phyloP scores from a whole-genome alignment of 176 grass and related monocot species.

The Triticum timopheevii region DNA sequence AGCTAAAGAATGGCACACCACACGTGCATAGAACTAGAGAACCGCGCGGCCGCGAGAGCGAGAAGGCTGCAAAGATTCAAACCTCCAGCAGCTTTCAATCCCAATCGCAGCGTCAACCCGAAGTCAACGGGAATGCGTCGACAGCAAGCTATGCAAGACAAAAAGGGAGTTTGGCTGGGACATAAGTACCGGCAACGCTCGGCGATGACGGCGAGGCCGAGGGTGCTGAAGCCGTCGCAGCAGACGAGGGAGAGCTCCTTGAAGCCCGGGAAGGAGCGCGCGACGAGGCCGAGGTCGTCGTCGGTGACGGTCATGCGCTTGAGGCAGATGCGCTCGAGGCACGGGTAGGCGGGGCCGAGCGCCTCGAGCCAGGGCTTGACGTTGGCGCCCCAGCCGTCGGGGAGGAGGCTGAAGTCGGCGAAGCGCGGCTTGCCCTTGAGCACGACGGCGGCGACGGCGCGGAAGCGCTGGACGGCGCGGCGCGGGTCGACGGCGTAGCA shows the following conservation, averaged over 20 bases:
- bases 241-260: slow-evolving; percentile 50
- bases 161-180: too few relatives aligned
- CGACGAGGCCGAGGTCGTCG: slow-evolving; percentile 42
- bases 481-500: slow-evolving; percentile 53
- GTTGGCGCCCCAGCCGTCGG: slow-evolving; percentile 52
- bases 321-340: slow-evolving; percentile 63
- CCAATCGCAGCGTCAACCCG: not conserved
- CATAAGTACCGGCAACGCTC: slow-evolving; percentile 38
- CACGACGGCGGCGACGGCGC: slow-evolving; percentile 39
- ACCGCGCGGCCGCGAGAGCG: not conserved
- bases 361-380: slow-evolving; percentile 47
- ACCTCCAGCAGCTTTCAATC: not conserved
- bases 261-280: slow-evolving; percentile 49
- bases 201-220: slow-evolving; percentile 55
- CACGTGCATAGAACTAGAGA: not conserved
- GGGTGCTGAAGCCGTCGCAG: slow-evolving; percentile 62
- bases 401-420: slow-evolving; percentile 67
- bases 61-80: not conserved
- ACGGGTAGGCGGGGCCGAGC: slow-evolving; percentile 41
- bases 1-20: not conserved
- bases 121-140: not conserved
- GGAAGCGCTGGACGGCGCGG: slow-evolving; percentile 36
- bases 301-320: slow-evolving; percentile 63
- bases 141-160: not conserved
- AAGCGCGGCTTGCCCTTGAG: slow-evolving; percentile 74